Base-by-base conservation (phyloP, 2,329 filamentous ascomycete species). In the Colletotrichum limetticola region DNA sequence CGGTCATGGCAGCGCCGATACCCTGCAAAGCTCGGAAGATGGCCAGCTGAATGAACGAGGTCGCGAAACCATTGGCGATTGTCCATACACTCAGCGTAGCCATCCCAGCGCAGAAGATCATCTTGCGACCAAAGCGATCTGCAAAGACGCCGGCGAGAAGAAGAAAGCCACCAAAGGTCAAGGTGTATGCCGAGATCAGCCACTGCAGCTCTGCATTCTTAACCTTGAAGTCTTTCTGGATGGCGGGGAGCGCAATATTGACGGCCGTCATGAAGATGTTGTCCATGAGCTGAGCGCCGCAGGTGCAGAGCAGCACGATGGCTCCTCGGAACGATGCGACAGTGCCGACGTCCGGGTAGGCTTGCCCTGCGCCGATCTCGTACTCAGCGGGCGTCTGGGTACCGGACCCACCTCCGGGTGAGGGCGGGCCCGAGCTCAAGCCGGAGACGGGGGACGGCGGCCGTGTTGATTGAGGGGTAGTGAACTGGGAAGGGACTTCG, bases 1-100 rank as follows among this genome's bases (percentile, higher is more conserved):
- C 93, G 72, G 95, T 92, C 97, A 99, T 99, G 95, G 69, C 69
- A 5, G 69, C 69, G 12, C 69, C 69, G 14, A 72, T 63, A 2
- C 69, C 69, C 5, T 72, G 69, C 3, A 72, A 35, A 8, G 69
- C 69, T 14, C 69, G 57, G 65, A 72, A 72, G 14, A 72, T 72
- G 2, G 69, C 66, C 8, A 72, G 52, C 37, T 72, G 69, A 8
- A 72, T 72, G 16, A 72, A 68, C 0, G 69, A 72, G 2, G 69
- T 72, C 1, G 69, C 65, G 6, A 72, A 53, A 22, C 69, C 65
- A 32, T 55, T 63, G 69, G 69, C 69, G 1, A 72, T 61, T 1
- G 69, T 63, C 69, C 69, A 72, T 14, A 72, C 30, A 16, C 69
- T 68, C 22, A 69, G 22, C 19, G 62, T 72, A 4, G 58, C 62